Conservation (phyloP, 2,329 filamentous ascomycete species). For the Epichloe scottii region DNA sequence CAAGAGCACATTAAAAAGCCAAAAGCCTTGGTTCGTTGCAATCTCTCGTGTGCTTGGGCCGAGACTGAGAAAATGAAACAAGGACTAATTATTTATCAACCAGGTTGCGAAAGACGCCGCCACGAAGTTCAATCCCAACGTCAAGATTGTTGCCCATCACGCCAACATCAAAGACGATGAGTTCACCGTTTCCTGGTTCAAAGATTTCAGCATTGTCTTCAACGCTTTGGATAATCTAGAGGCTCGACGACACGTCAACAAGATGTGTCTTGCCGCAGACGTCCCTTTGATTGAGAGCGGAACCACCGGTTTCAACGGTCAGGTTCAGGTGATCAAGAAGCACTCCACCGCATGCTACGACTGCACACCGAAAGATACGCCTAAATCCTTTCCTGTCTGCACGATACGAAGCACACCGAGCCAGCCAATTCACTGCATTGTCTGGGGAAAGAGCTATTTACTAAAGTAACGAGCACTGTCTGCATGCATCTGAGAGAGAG, state of each 20-base stretch:
- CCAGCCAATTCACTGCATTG: constrained; percentile 95
- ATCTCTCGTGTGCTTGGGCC: not conserved
- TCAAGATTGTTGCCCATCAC: constrained; percentile 79
- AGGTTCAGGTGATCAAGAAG: constrained; percentile 94
- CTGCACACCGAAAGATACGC: constrained; percentile 77
- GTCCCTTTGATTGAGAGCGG: constrained; percentile 91
- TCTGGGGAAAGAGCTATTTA: constrained; percentile 96
- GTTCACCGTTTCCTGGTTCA: constrained; percentile 85
- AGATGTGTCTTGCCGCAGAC: constrained; percentile 87
- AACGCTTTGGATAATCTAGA: constrained; percentile 96
- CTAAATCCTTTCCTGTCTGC: constrained; percentile 90
- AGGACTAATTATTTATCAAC: constrained; percentile 9
- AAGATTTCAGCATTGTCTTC: constrained; percentile 73
- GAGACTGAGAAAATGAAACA: not conserved
- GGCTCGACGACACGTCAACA: constrained; percentile 87
- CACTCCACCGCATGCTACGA: constrained; percentile 92
- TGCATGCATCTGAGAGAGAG: not conserved
- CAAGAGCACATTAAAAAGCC: constrained; percentile 97
- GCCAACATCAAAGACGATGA: constrained; percentile 85
- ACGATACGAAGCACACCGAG: constrained; percentile 94
- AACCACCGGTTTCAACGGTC: constrained; percentile 93
- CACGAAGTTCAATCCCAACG: constrained; percentile 76
- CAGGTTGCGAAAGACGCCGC: constrained; percentile 90
- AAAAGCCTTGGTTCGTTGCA: constrained; percentile 67
- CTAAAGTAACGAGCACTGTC: constrained; percentile 45